Base-by-base conservation (phyloP, 116 monocot species). In the Phalaenopsis hybrid region DNA sequence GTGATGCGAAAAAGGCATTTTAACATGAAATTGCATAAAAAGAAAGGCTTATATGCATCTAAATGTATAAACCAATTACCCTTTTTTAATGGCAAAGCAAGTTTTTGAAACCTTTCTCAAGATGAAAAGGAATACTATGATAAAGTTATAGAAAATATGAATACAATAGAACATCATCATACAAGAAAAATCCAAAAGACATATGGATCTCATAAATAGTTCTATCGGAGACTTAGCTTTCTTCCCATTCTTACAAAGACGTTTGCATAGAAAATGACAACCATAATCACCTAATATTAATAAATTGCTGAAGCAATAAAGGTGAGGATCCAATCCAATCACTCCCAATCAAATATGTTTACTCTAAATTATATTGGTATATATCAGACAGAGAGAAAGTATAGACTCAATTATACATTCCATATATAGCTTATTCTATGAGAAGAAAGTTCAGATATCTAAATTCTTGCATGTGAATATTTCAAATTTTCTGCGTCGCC, bases 41-140 rank as follows among this genome's bases (percentile, higher is more conserved):
- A 23, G 5, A 63, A 63, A 65, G 65, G 65, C 65, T 65, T 65
- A 65, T 21, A 65, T 65, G 65, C 65, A 65, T 25, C n/a, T 65
- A 25, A 5, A 20, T 23, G 25, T 8, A 21, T 65, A 20, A 65
- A 65, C 65, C 2, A 65, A 25, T 9, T 25, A 65, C 23, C 9
- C 23, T 55, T 16, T 65, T 65, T 65, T 41, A 41, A 8, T 21
- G 23, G 23, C 0, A 20, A 65, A 21, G 25, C 65, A 23, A 65
- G 9, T 0, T 21, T 9, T 65, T 23, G 21, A 65, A 65, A 23
- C 65, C 65, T 5, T 65, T 25, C 6, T 23, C 25, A 65, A 6
- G 9, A 65, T 23, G 23, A 65, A 23, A 65, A 65, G 23, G 7
- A 65, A 65, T 65, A 65, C 21, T 65, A 65, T 23, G 65, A 1